Evolutionary conservation across 1,284 basidiomycete species (phyloP).

Genomic region (Tilletia horrida): DNA sequence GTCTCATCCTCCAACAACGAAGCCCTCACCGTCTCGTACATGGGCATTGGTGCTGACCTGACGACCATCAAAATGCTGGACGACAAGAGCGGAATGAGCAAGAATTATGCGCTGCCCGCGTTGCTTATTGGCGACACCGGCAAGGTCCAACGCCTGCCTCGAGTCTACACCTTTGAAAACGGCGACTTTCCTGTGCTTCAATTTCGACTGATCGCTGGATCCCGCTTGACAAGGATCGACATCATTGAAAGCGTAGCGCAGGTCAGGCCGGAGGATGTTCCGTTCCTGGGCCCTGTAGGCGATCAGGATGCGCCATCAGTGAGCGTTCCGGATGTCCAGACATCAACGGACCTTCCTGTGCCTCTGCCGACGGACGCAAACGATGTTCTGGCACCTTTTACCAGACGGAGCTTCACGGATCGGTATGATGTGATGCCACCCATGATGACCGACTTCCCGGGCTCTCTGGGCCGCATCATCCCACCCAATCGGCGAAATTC

Average conservation of each 20-base stretch:
- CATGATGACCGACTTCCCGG: background rate
- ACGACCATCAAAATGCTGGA: slow-evolving; percentile 18
- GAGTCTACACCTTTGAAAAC: slow-evolving; percentile 17
- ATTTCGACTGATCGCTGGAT: slow-evolving; percentile 17
- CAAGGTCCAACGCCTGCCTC: slow-evolving; percentile 19
- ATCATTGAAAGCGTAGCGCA: slow-evolving; percentile 10
- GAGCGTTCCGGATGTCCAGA: background rate
- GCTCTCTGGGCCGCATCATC: background rate
- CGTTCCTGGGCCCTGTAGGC: background rate
- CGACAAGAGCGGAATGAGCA: slow-evolving; percentile 18
- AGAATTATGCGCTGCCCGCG: slow-evolving; percentile 20
- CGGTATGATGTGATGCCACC: background rate
- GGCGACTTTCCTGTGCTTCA: slow-evolving; percentile 20
- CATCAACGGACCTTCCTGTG: slow-evolving; percentile 1
- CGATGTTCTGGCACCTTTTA: slow-evolving; percentile 1
- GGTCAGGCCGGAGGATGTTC: background rate
- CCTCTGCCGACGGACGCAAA: background rate
- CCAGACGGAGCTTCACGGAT: background rate
- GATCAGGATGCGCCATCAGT: background rate
- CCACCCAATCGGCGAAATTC: background rate
- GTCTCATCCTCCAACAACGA: slow-evolving; percentile 17
- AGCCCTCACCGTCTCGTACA: slow-evolving; percentile 19
- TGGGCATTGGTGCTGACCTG: slow-evolving; percentile 16
- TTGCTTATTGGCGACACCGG: slow-evolving; percentile 18
- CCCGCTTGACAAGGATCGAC: slow-evolving; percentile 3